phyloP scores from a whole-genome alignment of 2,329 filamentous ascomycete species.

The Ceratocystis ficicola region DNA sequence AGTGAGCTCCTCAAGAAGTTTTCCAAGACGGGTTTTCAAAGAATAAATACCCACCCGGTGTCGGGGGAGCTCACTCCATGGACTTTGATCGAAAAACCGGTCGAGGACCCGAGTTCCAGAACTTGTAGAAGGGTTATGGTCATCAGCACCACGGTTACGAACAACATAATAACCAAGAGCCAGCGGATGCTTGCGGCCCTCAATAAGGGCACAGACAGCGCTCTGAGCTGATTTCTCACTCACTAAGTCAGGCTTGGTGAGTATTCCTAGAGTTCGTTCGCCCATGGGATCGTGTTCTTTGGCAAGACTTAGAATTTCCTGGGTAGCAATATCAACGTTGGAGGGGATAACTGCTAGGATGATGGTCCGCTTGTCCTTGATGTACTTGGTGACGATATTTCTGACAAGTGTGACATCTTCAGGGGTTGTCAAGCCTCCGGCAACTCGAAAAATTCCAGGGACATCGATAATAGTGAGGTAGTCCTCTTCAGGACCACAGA shows the following conservation, averaged over 20 bases:
- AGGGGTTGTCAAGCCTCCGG: conserved; percentile 29
- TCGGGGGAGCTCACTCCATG: conserved; percentile 29
- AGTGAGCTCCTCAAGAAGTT: conserved; percentile 27
- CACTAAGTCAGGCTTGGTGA: conserved; percentile 34
- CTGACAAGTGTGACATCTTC: conserved; percentile 30
- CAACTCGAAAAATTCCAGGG: conserved; percentile 34
- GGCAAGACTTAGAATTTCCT: conserved; percentile 29
- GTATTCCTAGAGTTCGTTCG: conserved; percentile 33
- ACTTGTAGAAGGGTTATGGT: conserved; percentile 3
- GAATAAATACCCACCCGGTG: conserved; percentile 26
- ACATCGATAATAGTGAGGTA: conserved; percentile 38
- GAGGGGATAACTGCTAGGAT: conserved; percentile 36
- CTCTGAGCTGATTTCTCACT: conserved; percentile 23
- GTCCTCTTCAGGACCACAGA: conserved; percentile 24
- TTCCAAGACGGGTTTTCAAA: conserved; percentile 24
- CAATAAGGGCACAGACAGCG: conserved; percentile 22
- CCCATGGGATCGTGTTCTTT: conserved; percentile 28
- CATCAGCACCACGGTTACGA: conserved; percentile 26
- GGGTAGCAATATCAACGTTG: conserved; percentile 31
- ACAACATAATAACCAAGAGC: conserved; percentile 26
- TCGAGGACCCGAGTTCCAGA: conserved; percentile 24
- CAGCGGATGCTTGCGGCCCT: conserved; percentile 23
- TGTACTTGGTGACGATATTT: conserved; percentile 32
- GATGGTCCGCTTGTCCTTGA: conserved; percentile 33
- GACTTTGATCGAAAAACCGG: conserved; percentile 30